Conservation (phyloP, 495 filamentous ascomycete genomes). For the Penicillium chermesinum region DNA sequence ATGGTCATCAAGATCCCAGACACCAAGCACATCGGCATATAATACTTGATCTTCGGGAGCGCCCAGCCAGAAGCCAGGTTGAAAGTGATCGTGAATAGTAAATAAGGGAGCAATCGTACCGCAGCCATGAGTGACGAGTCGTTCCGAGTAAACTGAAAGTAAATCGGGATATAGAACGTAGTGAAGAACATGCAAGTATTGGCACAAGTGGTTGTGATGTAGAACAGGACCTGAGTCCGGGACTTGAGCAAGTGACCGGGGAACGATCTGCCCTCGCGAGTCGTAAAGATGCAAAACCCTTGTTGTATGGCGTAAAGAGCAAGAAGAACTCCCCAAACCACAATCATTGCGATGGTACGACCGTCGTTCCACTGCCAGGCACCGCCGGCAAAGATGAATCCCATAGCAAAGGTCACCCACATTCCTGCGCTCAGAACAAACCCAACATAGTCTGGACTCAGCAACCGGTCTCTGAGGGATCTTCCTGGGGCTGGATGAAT, state of each 20-base stretch:
- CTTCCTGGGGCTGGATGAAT: too few relatives aligned
- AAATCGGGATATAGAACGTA: conserved; percentile 3
- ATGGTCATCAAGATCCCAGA: conserved; percentile 16
- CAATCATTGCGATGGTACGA: background rate
- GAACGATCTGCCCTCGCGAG: background rate
- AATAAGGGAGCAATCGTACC: conserved; percentile 1
- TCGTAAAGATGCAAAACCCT: conserved; percentile 2
- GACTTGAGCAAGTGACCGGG: background rate
- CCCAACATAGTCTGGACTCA: conserved; percentile 1
- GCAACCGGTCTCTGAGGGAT: conserved; percentile 12
- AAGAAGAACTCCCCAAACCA: background rate
- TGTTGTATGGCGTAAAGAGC: conserved; percentile 1
- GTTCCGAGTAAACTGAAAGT: conserved; percentile 1
- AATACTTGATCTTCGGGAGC: conserved; percentile 4
- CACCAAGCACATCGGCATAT: conserved; percentile 24
- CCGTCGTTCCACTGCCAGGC: conserved; percentile 1
- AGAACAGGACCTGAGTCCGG: background rate
- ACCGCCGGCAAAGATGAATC: background rate
- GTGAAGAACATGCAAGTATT: background rate
- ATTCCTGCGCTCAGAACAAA: background rate
- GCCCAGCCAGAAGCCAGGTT: conserved; percentile 4
- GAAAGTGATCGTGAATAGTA: conserved; percentile 6
- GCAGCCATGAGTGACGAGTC: background rate
- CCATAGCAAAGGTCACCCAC: background rate
- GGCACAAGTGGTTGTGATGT: background rate